Base-by-base conservation (phyloP, 2,329 filamentous ascomycete species). In the Arachnomyces sp. region DNA sequence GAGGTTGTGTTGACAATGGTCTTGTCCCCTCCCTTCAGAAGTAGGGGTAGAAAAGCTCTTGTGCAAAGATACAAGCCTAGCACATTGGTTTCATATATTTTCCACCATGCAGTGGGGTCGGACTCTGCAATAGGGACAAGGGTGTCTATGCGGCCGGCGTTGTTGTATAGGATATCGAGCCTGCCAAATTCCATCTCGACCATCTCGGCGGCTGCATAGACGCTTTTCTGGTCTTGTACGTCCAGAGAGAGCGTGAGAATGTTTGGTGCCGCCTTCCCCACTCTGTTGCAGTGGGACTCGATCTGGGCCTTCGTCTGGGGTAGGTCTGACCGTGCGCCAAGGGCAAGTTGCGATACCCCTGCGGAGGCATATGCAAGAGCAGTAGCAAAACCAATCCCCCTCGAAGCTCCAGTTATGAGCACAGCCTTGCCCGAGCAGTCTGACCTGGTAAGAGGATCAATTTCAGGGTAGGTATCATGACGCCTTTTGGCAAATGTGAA, bases 351-450 rank as follows among this genome's bases (percentile, higher is more conserved):
- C 0, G 68, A 64, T 21, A 69, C 71, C 3, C 72, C 72, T 3
- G 76, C 75, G 47, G 61, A 61, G 14, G 75, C 77, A 49, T 71
- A 81, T 7, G 73, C 69, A n/a, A 74, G 51, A 1, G 75, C 75
- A 3, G 69, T 74, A 11, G 69, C 66, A 2, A 62, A 62, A 4
- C 78, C 77, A 28, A 78, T 68, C 3, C 75, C 75, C 30, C 68
- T 71, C 2, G 70, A 73, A 0, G 70, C 75, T 7, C 76, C 77
- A 1, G 69, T 75, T 37, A 81, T 69, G 42, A 82, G 64, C 34
- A 73, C 59, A 3, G 58, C 52, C 45, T 67, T 67, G 25, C 62
- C 62, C 8, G 51, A 38, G 21, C 71, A 63, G 44, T 69, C 49
- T 28, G 56, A 51, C 18, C 63, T 61, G 13, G 52, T 46, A n/a